phyloP scores from a whole-genome alignment of 345 rosid genomes.

The Eutrema heterophyllum region DNA sequence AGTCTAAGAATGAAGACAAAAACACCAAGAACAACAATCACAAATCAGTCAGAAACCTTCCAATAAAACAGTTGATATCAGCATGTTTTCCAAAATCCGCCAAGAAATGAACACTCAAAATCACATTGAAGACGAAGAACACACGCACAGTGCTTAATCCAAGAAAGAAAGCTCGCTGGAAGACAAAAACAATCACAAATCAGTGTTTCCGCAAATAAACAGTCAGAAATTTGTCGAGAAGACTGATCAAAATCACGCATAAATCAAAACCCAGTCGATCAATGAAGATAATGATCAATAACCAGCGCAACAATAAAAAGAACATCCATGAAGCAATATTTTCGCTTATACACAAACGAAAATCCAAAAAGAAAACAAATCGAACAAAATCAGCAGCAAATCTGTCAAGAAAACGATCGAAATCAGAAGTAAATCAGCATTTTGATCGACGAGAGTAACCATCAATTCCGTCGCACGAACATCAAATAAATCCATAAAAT shows the following conservation, averaged over 20 bases:
- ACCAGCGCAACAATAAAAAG: neutral
- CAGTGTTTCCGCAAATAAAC: neutral
- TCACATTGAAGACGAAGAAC: neutral
- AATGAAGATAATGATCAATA: neutral
- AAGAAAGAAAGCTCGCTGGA: neutral
- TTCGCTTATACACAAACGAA: neutral
- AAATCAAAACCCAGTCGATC: neutral
- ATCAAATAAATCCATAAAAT: neutral
- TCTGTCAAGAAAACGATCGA: neutral
- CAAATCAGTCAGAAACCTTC: neutral
- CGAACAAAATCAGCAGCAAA: neutral
- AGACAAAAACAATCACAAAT: neutral
- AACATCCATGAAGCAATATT: neutral
- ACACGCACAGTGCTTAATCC: neutral
- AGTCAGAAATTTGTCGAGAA: no score
- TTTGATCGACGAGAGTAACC: no score
- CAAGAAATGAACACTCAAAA: neutral
- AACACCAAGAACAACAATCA: neutral
- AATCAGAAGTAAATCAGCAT: neutral
- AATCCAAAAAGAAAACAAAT: neutral
- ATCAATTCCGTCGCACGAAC: neutral
- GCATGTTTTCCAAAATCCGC: neutral
- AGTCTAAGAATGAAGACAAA: neutral
- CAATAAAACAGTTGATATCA: no score
- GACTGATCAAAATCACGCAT: no score